These are phyloP conservation scores for Phytophthora sansomeana DNA, from an alignment of 352 stramenopile species.

Conservation along the genomic window DNA sequence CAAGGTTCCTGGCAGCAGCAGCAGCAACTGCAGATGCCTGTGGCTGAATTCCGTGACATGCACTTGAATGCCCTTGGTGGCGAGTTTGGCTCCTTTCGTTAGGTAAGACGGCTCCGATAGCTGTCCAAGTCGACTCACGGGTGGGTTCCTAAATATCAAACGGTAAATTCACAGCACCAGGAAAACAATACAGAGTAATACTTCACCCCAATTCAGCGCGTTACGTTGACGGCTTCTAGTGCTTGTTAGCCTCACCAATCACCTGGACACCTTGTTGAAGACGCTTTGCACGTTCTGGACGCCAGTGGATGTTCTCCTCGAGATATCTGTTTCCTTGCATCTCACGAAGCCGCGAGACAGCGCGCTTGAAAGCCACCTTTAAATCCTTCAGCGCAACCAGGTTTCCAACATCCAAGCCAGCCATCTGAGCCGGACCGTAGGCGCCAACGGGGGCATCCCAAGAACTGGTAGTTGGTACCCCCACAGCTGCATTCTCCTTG, in stretches of 20 bases:
- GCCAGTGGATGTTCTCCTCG: conserved; percentile 49
- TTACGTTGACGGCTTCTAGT: background rate
- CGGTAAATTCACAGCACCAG: background rate
- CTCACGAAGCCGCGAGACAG: conserved; percentile 84
- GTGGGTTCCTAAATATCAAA: background rate
- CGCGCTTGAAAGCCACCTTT: conserved; percentile 79
- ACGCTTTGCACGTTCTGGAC: conserved; percentile 16
- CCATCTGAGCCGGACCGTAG: conserved; percentile 69
- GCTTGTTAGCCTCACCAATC: conserved; percentile 10
- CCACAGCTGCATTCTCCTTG: conserved; percentile 55
- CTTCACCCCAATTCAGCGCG: background rate
- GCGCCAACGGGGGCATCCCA: conserved; percentile 68
- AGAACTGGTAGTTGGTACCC: conserved; percentile 68
- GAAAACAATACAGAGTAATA: background rate
- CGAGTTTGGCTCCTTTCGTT: conserved; percentile 20
- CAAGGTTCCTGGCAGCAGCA: conserved; percentile 23
- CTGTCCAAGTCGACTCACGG: background rate
- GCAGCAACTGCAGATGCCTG: conserved; percentile 23
- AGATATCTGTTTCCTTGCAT: conserved; percentile 88
- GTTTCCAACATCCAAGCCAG: conserved; percentile 63
- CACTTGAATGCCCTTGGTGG: conserved; percentile 37
- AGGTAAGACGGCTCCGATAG: conserved; percentile 5
- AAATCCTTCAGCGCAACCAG: conserved; percentile 78
- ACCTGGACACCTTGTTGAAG: conserved; percentile 39
- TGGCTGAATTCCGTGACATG: conserved; percentile 39